Evolutionary conservation across 352 stramenopile species (phyloP).

Genomic region (Phytopythium sindhum): DNA sequence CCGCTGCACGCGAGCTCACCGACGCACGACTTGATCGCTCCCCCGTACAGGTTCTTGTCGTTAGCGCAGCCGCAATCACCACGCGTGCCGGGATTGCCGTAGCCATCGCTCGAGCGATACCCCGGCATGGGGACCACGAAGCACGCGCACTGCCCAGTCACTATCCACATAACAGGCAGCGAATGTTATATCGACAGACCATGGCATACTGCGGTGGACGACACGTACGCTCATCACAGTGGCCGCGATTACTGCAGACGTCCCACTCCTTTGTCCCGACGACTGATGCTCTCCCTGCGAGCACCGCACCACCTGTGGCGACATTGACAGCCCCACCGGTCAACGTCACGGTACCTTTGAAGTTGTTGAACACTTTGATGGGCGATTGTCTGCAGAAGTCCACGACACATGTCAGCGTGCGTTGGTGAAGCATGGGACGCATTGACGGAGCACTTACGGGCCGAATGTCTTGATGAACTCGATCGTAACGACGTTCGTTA

Average conservation of each 20-base stretch:
- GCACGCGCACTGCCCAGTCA: conserved; percentile 45
- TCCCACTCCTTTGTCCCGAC: conserved; percentile 88
- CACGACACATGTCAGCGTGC: conserved; percentile 8
- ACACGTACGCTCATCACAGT: conserved; percentile 64
- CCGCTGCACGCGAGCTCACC: conserved; percentile 73
- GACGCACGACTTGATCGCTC: conserved; percentile 49
- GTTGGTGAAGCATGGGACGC: not conserved
- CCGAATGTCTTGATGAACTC: conserved; percentile 64
- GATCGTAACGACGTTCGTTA: conserved; percentile 49
- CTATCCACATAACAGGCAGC: conserved; percentile 13
- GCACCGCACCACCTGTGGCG: conserved; percentile 29
- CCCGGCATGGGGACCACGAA: conserved; percentile 68
- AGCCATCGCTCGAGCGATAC: conserved; percentile 81
- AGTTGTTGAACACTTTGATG: conserved; percentile 47
- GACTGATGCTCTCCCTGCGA: conserved; percentile 46
- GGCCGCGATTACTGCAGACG: conserved; percentile 85
- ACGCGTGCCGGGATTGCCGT: conserved; percentile 79
- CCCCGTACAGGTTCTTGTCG: conserved; percentile 73
- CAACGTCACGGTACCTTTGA: conserved; percentile 32
- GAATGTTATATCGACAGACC: not conserved
- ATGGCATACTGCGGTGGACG: not conserved
- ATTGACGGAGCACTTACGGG: conserved; percentile 30
- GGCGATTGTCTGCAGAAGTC: conserved; percentile 41
- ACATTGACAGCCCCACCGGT: conserved; percentile 50
- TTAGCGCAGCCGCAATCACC: conserved; percentile 91